Base-by-base conservation (phyloP, 176 grass and related monocot species). In the Avena insularis region DNA sequence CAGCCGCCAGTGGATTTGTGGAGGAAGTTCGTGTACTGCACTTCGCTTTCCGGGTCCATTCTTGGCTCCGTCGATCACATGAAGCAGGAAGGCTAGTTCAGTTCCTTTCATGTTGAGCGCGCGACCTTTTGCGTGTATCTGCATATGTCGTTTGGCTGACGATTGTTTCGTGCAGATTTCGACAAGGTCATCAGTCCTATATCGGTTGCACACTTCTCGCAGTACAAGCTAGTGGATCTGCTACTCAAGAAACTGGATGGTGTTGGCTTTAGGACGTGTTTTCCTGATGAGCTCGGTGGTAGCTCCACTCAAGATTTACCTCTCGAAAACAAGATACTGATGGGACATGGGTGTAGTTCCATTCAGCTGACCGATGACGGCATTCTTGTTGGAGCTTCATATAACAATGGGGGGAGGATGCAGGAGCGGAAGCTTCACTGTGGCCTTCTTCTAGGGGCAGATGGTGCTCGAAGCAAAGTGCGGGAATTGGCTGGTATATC, bases 1-100 rank as follows among this genome's bases (percentile, higher is more conserved):
- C 93, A 98, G 72, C 90, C 96, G 68, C 90, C 92, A 8, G 92
- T 98, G 7, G 93, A 98, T 56, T 78, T 94, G 13, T 98, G 96
- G 96, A 94, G 96, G 82, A 98, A 90, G 78, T 98, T 98, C 3
- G 85, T 98, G 62, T 98, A 98, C 70, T 98, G 96, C 75, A 98
- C 90, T 68, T 98, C 96, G 75, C 92, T 98, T 19, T 94, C 92
- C 1, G 92, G 96, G 54, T 63, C 92, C 12, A 87, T 98, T 83
- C 89, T 98, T 2, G 96, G 96, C 27, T 96, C 96, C 0, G 90
- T 98, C 62, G 97, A 98, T 93, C 97, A 96, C 84, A 98, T 98
- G 93, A 91, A 92, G 88, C 86, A 93, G 55, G 90, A 98, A 91
- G 96, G 96, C 87, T 20, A 71, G 72, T 87, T 90, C 71, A 40